phyloP scores from a whole-genome alignment of 441 rosid genomes.

The Pelargonium citronellum region DNA sequence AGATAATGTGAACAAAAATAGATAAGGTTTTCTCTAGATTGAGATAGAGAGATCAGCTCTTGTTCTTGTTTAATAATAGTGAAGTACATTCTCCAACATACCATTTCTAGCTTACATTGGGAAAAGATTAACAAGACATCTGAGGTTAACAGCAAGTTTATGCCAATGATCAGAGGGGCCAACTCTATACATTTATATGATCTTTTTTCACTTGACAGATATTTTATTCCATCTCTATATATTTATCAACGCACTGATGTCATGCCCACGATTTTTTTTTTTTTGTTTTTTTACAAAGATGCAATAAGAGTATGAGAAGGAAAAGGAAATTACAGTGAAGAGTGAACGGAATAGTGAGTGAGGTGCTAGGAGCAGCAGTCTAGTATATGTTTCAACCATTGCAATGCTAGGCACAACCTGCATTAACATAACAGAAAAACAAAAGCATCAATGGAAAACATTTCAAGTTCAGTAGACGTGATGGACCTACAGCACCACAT shows the following conservation, averaged over 20 bases:
- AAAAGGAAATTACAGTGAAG: constrained; percentile 61
- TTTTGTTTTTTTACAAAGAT: neutral
- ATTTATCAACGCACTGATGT: neutral
- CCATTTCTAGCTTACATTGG: neutral
- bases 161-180: neutral
- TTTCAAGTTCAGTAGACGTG: neutral
- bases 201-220: constrained; percentile 1
- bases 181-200: neutral
- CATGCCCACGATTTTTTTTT: neutral
- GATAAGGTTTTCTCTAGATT: too few relatives aligned
- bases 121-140: neutral
- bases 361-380: constrained; percentile 84
- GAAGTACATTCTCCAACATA: neutral
- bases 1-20: too few relatives aligned
- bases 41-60: too few relatives aligned
- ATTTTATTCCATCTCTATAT: constrained; percentile 3
- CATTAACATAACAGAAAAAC: constrained; percentile 24
- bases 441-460: constrained; percentile 17
- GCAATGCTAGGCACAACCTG: constrained; percentile 97
- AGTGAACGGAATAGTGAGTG: constrained; percentile 87
- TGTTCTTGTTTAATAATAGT: too few relatives aligned
- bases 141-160: neutral
- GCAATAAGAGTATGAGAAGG: constrained; percentile 15
- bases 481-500: too few relatives aligned
- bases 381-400: constrained; percentile 94